Conservation (phyloP, 495 filamentous ascomycete species). For the Aspergillus sclerotiicarbonarius region DNA sequence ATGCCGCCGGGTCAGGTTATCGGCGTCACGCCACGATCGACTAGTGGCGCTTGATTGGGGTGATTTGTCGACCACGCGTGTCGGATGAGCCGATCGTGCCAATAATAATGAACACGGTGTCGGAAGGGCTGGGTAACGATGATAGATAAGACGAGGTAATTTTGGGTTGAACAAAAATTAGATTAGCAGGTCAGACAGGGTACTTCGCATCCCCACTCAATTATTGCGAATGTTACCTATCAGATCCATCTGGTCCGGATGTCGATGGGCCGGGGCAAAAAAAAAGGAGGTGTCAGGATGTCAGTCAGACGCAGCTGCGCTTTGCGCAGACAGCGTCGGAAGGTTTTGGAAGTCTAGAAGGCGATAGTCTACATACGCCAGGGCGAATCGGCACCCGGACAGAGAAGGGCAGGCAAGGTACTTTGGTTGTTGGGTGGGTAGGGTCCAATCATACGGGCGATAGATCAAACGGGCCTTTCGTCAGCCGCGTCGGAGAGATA, state of each 20-base stretch:
- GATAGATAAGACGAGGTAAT: too few relatives aligned
- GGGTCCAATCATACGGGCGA: slow-evolving; percentile 14
- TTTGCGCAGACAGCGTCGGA: not conserved
- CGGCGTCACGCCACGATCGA: not conserved
- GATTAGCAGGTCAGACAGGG: too few relatives aligned
- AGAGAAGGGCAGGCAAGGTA: not conserved
- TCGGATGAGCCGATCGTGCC: not conserved
- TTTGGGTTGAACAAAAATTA: too few relatives aligned
- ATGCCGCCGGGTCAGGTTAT: not conserved
- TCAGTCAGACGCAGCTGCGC: not conserved
- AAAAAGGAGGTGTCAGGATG: not conserved
- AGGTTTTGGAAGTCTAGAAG: not conserved
- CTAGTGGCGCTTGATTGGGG: not conserved
- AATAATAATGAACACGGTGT: too few relatives aligned
- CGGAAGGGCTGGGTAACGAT: too few relatives aligned
- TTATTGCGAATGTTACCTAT: too few relatives aligned
- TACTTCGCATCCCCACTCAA: too few relatives aligned
- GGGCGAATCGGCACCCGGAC: not conserved
- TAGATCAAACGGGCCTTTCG: slow-evolving; percentile 21
- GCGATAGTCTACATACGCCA: not conserved
- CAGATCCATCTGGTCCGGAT: too few relatives aligned
- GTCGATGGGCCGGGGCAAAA: not conserved
- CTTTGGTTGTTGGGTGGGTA: not conserved
- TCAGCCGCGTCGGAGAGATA: slow-evolving; percentile 22
- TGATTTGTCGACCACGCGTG: not conserved